Conservation (phyloP, 495 filamentous ascomycete genomes). For the Jackrogersella minutella region DNA sequence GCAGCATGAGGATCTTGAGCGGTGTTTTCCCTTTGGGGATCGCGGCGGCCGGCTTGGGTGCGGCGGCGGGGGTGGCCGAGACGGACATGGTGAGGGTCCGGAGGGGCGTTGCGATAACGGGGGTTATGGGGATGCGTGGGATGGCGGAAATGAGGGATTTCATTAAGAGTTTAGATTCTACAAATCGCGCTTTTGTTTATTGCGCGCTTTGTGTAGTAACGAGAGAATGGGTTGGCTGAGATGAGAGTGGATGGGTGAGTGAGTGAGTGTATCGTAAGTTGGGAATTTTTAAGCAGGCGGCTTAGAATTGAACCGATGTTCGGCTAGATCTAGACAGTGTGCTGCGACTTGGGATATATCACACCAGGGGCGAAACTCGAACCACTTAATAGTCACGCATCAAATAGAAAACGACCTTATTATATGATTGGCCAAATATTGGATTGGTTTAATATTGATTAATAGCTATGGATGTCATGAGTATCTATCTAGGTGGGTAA, state of each 20-base stretch:
- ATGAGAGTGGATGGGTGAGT: not conserved
- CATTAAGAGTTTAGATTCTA: not conserved
- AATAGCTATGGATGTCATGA: too few species aligned
- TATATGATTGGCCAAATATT: too few species aligned
- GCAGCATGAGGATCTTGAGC: slow-evolving; percentile 65
- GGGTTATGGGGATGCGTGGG: not conserved
- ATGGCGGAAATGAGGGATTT: not conserved
- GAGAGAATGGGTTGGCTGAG: not conserved
- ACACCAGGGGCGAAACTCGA: not conserved
- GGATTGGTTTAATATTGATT: too few species aligned
- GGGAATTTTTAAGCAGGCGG: slow-evolving; percentile 5
- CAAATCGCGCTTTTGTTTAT: not conserved
- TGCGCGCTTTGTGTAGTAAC: not conserved
- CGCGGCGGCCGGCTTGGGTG: slow-evolving; percentile 13
- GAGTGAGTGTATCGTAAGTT: not conserved
- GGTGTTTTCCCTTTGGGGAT: slow-evolving; percentile 48
- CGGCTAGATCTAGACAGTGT: not conserved
- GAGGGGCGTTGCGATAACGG: not conserved
- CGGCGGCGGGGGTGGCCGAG: not conserved
- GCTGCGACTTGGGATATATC: not conserved
- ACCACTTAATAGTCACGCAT: too few species aligned
- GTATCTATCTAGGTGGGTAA: too few species aligned
- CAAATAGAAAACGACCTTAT: too few species aligned
- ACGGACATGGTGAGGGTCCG: slow-evolving; percentile 18
- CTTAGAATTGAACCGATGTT: slow-evolving; percentile 3